A percentile compares a stretch with the other conserved stretches of the same genome.
Conservation (phyloP, 257 asterid genomes). For the Striga asiatica region DNA sequence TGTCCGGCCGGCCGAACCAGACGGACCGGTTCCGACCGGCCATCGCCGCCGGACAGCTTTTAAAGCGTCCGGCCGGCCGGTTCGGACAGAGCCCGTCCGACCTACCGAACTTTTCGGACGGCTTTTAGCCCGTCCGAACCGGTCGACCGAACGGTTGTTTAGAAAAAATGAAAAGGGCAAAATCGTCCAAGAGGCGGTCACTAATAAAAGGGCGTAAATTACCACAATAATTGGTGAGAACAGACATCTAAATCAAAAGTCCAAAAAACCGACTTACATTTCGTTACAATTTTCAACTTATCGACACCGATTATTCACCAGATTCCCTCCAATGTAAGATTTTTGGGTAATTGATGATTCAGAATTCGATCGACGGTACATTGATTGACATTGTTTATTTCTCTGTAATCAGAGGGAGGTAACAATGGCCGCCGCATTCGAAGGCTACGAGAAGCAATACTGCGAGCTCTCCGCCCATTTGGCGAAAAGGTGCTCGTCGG, state of each 20-base stretch:
- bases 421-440: conserved; percentile 42
- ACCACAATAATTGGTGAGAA: neutral
- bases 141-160: no score
- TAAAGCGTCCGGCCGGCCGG: no score
- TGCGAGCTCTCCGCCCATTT: conserved; percentile 47
- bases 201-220: no score
- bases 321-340: conserved; percentile 1
- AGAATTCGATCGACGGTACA: conserved; percentile 13
- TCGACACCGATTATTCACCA: neutral
- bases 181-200: no score
- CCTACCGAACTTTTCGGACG: no score
- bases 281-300: neutral
- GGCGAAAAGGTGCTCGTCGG: conserved; percentile 28
- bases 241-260: neutral
- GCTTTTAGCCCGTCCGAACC: no score
- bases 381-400: neutral
- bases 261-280: neutral
- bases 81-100: no score
- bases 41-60: no score
- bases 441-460: conserved; percentile 47
- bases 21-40: no score
- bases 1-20: no score
- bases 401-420: conserved; percentile 10
- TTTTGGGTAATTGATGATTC: neutral
- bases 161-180: no score